Base-by-base conservation (phyloP, 1,284 basidiomycete species). In the Gomphus bonarii region DNA sequence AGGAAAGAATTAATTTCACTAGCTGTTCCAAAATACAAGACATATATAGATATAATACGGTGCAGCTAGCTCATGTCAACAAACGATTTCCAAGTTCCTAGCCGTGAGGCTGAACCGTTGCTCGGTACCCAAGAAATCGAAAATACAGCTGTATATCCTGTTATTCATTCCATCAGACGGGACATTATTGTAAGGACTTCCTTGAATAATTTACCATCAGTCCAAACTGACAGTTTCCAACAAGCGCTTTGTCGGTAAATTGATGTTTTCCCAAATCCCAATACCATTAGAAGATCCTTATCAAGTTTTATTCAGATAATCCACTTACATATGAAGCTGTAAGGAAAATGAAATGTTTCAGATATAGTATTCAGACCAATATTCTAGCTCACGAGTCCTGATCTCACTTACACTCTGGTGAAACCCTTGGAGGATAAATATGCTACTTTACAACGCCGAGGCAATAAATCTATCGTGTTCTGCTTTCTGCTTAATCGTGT, bases 401-500 rank as follows among this genome's bases (percentile, higher is more conserved):
- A 95, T 68, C 77, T 92, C 44, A 91, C 86, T 0, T 95, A 95
- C 68, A 88, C 89, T 0, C 82, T 95, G 59, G 78, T 94, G 52
- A 80, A 79, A 22, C 86, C 85, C 1, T 74, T 90, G 20, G 75
- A 80, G 57, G 84, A 88, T 54, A 91, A 88, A 67, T 91, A 91
- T 67, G 72, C 75, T 40, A 70, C 72, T 11, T 69, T 88, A 35
- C 84, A 88, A 65, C 76, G 74, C 22, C 66, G 72, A 50, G 84
- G 84, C 18, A 88, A 88, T 69, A 78, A 81, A 66, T 80, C 85
- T 30, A 72, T 91, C 58, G 85, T 93, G 6, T 97, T 97, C 69
- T 93, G 91, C 64, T 79, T 95, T 59, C 81, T 97, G 10, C 74
- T 97, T 56, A 95, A 93, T 69, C 84, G 90, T 48, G 82, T 94